These are phyloP conservation scores for Mycena metata DNA, from an alignment of 768 basidiomycete genomes.

Conservation along the genomic window DNA sequence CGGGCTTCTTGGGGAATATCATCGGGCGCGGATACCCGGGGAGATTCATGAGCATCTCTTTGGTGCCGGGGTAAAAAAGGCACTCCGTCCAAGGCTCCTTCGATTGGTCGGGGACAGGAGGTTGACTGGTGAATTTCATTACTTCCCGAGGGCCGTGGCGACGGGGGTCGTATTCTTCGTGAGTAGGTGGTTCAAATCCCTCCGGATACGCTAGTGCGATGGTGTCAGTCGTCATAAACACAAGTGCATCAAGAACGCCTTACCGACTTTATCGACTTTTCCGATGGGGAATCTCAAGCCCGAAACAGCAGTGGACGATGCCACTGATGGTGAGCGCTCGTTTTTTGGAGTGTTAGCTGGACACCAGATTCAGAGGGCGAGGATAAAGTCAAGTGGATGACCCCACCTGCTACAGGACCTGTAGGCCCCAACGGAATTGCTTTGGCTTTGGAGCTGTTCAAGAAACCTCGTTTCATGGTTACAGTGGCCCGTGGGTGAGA, in stretches of 20 bases:
- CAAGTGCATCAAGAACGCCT: no score
- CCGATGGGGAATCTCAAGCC: no score
- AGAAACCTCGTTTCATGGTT: conserved; percentile 42
- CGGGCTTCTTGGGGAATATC: conserved; percentile 15
- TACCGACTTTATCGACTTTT: no score
- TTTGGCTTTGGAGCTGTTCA: conserved; percentile 40
- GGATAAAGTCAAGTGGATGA: not conserved
- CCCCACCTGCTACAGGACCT: not conserved
- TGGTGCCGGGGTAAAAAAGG: conserved; percentile 9
- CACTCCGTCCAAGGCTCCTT: conserved; percentile 18
- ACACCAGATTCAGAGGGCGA: not conserved
- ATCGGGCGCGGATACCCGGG: conserved; percentile 39
- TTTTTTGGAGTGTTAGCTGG: conserved; percentile 3
- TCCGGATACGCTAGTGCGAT: not conserved
- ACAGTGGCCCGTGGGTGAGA: no score
- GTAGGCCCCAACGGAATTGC: conserved; percentile 13
- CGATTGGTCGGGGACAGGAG: not conserved
- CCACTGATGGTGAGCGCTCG: no score
- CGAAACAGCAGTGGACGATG: no score
- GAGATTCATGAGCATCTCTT: not conserved
- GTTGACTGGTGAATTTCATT: not conserved
- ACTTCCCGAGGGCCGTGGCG: not conserved
- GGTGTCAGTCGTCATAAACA: no score
- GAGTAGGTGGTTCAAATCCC: not conserved
- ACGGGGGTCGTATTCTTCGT: not conserved